Evolutionary conservation across 768 basidiomycete genomes (phyloP).

Genomic region (Saitozyma podzolica): DNA sequence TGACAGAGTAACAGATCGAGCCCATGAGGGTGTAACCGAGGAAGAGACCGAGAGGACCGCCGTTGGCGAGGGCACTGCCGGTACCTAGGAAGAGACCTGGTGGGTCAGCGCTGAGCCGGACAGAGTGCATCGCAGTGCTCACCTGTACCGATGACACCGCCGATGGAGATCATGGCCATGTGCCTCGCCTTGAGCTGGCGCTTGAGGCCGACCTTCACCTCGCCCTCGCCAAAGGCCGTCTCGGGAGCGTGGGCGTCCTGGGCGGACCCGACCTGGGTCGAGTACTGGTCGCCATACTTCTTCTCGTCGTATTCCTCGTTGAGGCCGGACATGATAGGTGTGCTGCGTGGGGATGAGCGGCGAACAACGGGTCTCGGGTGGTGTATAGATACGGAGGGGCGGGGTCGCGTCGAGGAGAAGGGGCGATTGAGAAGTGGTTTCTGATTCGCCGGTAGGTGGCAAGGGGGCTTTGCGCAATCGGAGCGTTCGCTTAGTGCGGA

Average conservation of each 20-base stretch:
- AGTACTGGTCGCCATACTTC: constrained; percentile 9
- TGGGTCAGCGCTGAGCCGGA: too few relatives aligned
- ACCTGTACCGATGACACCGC: constrained; percentile 42
- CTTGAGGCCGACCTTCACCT: constrained; percentile 11
- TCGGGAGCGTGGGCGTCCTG: background rate
- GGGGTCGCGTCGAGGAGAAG: too few relatives aligned
- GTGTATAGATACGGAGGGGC: background rate
- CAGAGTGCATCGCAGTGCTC: too few relatives aligned
- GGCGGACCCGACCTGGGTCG: constrained; percentile 5
- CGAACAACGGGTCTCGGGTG: too few relatives aligned
- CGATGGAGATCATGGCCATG: constrained; percentile 25
- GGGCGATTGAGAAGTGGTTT: too few relatives aligned
- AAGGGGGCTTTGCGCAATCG: too few relatives aligned
- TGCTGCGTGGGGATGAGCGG: background rate
- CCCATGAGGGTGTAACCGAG: constrained; percentile 38
- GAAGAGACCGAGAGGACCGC: constrained; percentile 44
- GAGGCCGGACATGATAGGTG: constrained; percentile 5
- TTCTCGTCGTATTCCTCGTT: constrained; percentile 24
- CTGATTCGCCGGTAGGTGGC: too few relatives aligned
- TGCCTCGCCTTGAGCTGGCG: constrained; percentile 21
- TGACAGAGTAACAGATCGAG: constrained; percentile 57
- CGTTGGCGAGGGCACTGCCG: constrained; percentile 50
- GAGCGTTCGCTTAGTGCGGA: too few relatives aligned
- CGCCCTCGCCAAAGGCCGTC: constrained; percentile 1
- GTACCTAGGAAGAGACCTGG: constrained; percentile 62